Base-by-base conservation (phyloP, 2,329 filamentous ascomycete species). In the Fusarium redolens region DNA sequence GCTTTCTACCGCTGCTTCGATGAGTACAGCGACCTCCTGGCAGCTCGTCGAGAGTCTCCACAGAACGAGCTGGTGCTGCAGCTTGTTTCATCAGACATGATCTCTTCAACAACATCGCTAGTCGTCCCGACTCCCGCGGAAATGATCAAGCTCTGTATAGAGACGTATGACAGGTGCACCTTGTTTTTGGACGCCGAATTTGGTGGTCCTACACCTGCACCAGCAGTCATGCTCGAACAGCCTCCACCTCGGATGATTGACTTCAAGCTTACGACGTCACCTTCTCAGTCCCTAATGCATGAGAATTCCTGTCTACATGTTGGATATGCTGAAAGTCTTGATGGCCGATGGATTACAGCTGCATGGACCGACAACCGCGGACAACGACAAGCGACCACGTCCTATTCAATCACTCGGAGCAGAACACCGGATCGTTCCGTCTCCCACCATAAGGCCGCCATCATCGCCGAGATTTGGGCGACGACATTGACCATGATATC, bases 261-360 rank as follows among this genome's bases (percentile, higher is more conserved):
- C 55, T 96, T 97, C 82, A 92, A 93, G 78, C 82, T 95, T 4
- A 87, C 85, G 3, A 82, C 88, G 2, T 90, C 88, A 18, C 92
- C 93, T 4, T 93, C 93, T 0, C 88, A 90, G 22, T 93, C 94
- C 22, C 83, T 96, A 10, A 85, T 96, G 59, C 89, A 92, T 61
- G 93, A 96, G 78, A 94, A 95, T 72, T 93, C 91, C 1, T 92
- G 92, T 77, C 89, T 97, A 35, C 94, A 97, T 79, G 84, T 97
- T 48, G 93, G 92, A 3, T 97, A 97, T 77, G 89, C 92, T 4
- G 87, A 91, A 61, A 95, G 93, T 77, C 85, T 91, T 15, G 93
- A 96, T 79, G 90, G 92, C 25, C 86, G 91, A 13, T 97, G 94
- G 94, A 83, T 96, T 41, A 92, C 91, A 17, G 92, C 90, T 10